Evolutionary conservation across 108 stramenopile genomes (phyloP).

Genomic region (Pseudonitzschia pungens): DNA sequence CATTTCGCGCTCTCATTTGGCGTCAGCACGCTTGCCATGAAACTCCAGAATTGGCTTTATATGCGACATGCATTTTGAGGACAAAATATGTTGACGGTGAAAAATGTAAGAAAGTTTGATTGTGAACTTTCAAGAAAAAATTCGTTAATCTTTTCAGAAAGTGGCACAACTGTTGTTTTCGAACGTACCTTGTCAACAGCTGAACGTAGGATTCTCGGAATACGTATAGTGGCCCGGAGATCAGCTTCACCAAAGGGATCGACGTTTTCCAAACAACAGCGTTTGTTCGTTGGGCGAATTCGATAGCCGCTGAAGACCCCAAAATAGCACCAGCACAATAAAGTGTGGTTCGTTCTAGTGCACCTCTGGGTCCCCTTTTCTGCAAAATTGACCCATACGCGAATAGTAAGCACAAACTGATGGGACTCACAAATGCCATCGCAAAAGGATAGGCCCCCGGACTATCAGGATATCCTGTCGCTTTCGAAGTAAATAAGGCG

Average conservation of each 20-base stretch:
- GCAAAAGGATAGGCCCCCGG: slow-evolving; percentile 70
- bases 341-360: slow-evolving; percentile 52
- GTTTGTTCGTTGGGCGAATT: slow-evolving; percentile 29
- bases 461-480: slow-evolving; percentile 53
- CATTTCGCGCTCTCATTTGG: slow-evolving; percentile 71
- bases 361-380: slow-evolving; percentile 57
- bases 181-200: slow-evolving; percentile 48
- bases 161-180: neutral
- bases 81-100: neutral
- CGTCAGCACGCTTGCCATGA: slow-evolving; percentile 71
- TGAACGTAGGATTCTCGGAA: slow-evolving; percentile 84
- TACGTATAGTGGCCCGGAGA: slow-evolving; percentile 62
- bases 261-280: slow-evolving; percentile 25
- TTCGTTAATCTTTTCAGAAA: too few relatives aligned
- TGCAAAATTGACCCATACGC: slow-evolving; percentile 59
- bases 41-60: slow-evolving; percentile 71
- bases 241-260: slow-evolving; percentile 53
- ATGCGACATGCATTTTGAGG: neutral
- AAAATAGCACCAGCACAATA: slow-evolving; percentile 45
- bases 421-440: slow-evolving; percentile 74
- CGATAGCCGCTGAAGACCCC: slow-evolving; percentile 32
- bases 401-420: slow-evolving; percentile 54
- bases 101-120: neutral
- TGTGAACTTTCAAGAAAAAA: neutral
- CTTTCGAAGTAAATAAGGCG: slow-evolving; percentile 72